Base-by-base conservation (phyloP, 371 early-diverging fungal genomes). In the Mortierella sp. region DNA sequence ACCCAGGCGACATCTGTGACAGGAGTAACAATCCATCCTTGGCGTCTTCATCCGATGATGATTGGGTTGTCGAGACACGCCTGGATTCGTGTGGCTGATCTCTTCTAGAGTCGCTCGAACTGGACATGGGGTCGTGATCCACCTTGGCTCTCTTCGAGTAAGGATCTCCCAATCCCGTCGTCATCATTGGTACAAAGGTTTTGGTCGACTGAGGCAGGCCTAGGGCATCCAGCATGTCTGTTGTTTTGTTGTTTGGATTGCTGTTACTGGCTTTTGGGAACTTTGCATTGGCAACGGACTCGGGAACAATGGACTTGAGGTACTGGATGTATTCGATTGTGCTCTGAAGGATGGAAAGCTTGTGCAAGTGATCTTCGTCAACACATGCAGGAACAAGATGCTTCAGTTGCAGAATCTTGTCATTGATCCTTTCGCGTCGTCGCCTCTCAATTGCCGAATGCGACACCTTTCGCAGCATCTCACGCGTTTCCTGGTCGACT, bases 391-490 rank as follows among this genome's bases (percentile, higher is more conserved):
- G 87, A 7, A 85, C 80, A 14, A 85, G 62, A 40, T 64, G 61
- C 61, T 80, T 81, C 49, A 86, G 78, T 37, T 80, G 81, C 51
- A 80, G 47, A 41, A 86, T 85, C 79, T 86, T 82, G 70, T 90
- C 91, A 63, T 93, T 92, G 74, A 91, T 91, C 28, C 87, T 82
- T 55, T 93, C 92, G 41, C 93, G 87, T 41, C 93, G 82, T 7
- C 91, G 83, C 27, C 91, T 83, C 60, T 93, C 93, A 22, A 92
- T 91, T 10, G 91, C 90, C 24, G 91, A 90, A 54, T 93, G 93
- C 0, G 91, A 89, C 9, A 88, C 82, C 62, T 88, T 90, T 44
- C 90, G 86, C 37, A 84, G 79, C 45, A 85, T 67, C 48, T 87
- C 87, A 7, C 84, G 54, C 10, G 78, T 67, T 43, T 71, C 67